A percentile compares a stretch with the other conserved stretches of the same genome.
phyloP scores from a whole-genome alignment of 805 yeast species.

The Tetrapisispora iriomotensis region DNA sequence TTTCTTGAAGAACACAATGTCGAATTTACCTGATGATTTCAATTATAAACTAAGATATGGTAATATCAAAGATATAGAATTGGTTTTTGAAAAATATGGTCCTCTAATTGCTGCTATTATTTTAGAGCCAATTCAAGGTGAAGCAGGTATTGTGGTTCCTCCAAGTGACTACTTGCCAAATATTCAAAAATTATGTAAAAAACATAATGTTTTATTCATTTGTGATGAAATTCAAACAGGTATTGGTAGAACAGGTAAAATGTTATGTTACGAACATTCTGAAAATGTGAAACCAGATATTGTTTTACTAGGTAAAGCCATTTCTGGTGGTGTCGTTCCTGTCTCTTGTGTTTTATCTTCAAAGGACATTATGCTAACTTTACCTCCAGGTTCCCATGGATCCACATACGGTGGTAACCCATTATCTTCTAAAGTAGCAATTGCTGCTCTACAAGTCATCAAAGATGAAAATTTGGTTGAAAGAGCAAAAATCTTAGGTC shows the following conservation, averaged over 20 bases:
- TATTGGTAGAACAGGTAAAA: constrained; percentile 91
- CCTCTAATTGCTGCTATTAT: constrained; percentile 84
- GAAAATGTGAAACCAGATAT: constrained; percentile 75
- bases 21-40: constrained; percentile 57
- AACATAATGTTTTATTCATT: constrained; percentile 79
- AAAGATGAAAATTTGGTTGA: constrained; percentile 78
- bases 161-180: constrained; percentile 66
- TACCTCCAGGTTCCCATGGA: constrained; percentile 95
- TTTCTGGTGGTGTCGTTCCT: constrained; percentile 90
- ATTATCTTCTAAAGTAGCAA: constrained; percentile 82
- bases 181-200: constrained; percentile 65
- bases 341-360: constrained; percentile 87
- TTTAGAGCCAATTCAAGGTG: constrained; percentile 96
- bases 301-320: constrained; percentile 84
- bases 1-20: constrained; percentile 73
- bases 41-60: constrained; percentile 65
- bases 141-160: constrained; percentile 96
- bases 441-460: constrained; percentile 87
- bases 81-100: constrained; percentile 73
- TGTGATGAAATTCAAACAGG: constrained; percentile 98
- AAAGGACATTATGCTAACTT: constrained; percentile 77
- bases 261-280: constrained; percentile 85
- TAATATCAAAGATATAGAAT: constrained; percentile 73
- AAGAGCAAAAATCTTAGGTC: constrained; percentile 66
- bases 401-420: constrained; percentile 98